Base-by-base conservation (phyloP, 2,329 filamentous ascomycete genomes). In the Fusarium continuum region DNA sequence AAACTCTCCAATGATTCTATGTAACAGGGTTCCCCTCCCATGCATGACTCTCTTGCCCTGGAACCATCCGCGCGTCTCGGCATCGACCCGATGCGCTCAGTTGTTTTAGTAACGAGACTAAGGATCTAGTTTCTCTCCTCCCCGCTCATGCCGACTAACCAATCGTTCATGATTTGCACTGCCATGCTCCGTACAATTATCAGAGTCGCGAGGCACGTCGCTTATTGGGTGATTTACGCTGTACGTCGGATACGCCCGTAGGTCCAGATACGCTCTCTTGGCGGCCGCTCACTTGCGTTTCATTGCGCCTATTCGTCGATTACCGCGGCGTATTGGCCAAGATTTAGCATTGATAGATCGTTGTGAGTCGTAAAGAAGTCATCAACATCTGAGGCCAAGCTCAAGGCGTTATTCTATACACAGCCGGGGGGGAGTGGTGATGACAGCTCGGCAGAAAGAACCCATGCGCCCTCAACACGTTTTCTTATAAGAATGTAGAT, bases 41-140 rank as follows among this genome's bases (percentile, higher is more conserved):
- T 38, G n/a, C 53, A 58, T 58, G 44, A 38, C 44, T 59, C 53
- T 29, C 14, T 50, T 11, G 1, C 14, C 6, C 28, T 11, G 14
- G 22, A 13, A 31, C 11, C 16, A 25, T 38, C 25, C 53, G 36
- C n/a, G 26, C n/a, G 8, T 39, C 29, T 36, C 36, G 48, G 41
- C 5, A 17, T 28, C 13, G 20, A 9, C 17, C 40, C 29, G 40
- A 23, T 29, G 28, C 28, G 28, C 28, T 29, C 28, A 29, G 25
- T 20, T 6, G 28, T 26, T 16, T 47, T 56, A 35, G 50, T 7
- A 13, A 5, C 5, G 1, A 4, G 3, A 34, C 55, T 39, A 22
- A 4, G 26, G 7, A 10, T n/a, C 17, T 10, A 22, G 19, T 14
- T 22, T 6, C 4, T 8, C 6, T 14, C 6, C 5, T 29, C 28